Evolutionary conservation across 306 rosid genomes (phyloP), one percentile per base, ranked within the genome.

Genomic region (Acacia crassicarpa): DNA sequence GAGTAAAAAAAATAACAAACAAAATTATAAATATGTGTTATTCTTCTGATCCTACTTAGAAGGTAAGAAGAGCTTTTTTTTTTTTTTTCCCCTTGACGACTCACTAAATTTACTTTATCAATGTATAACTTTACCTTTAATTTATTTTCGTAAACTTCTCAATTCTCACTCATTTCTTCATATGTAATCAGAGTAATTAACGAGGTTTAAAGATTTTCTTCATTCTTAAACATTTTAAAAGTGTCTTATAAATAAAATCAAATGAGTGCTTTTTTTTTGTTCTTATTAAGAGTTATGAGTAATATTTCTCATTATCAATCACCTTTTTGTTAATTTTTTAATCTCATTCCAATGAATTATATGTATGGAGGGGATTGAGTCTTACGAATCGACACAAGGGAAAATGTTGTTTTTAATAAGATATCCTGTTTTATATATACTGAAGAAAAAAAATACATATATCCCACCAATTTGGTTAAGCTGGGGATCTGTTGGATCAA

Each of bases 391-490:
- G 20, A 54, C 62, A 53, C 22, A n/a, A 20, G 62, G 62, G 12
- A 27, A 56, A n/a, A 8, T 20, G 25, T 10, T 23, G 32, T 59
- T 59, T 22, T 59, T 59, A 23, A 9, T n/a, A 9, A 59, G 15
- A 59, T 59, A 59, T 59, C 32, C 23, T 22, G 6, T 59, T 59
- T 22, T 11, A 2, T 59, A 23, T 23, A 44, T 44, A 44, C 1
- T 1, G 15, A 1, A 10, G 30, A 17, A n/a, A 20, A n/a, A 20
- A 56, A 20, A 12, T 53, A 6, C 7, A 54, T 3, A 53, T 38
- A 46, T 23, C 75, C 86, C 54, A 92, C 97, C 93, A 65, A 43
- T 85, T 70, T 74, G 1, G 23, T 65, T 67, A 91, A 85, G 14
- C 51, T 63, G 2, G 68, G 83, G 68, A 85, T 88, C 86, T 91